A percentile compares a stretch with the other conserved stretches of the same genome.
Evolutionary conservation across 2,329 filamentous ascomycete genomes (phyloP).

Genomic region (Penicillium occitanis): DNA sequence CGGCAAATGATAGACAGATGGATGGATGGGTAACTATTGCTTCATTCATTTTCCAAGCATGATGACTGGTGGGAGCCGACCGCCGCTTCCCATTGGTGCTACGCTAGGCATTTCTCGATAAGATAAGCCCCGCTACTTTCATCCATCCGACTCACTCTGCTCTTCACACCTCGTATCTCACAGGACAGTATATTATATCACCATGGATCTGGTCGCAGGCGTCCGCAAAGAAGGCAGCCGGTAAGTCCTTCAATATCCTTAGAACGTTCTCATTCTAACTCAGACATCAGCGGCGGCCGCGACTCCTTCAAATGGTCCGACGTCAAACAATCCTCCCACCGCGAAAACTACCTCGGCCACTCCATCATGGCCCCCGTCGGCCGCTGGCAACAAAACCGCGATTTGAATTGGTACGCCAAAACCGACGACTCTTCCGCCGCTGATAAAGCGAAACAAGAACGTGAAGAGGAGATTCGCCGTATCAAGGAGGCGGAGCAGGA

Average conservation of each 20-base stretch:
- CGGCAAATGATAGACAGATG: too few species aligned
- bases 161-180: not conserved
- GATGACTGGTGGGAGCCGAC: not conserved
- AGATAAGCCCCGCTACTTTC: slow-evolving; percentile 12
- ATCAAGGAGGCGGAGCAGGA: slow-evolving; percentile 93
- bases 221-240: slow-evolving; percentile 87
- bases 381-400: slow-evolving; percentile 80
- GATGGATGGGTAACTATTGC: not conserved
- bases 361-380: slow-evolving; percentile 89
- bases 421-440: slow-evolving; percentile 51
- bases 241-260: slow-evolving; percentile 35
- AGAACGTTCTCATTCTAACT: slow-evolving; percentile 16
- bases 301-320: slow-evolving; percentile 97
- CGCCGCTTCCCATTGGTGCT: not conserved
- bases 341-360: slow-evolving; percentile 89
- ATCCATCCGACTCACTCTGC: too few species aligned
- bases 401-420: slow-evolving; percentile 66
- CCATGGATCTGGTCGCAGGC: slow-evolving; percentile 89
- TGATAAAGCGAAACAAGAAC: slow-evolving; percentile 54
- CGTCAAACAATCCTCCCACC: slow-evolving; percentile 79
- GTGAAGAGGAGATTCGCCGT: slow-evolving; percentile 73
- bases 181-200: slow-evolving; percentile 19
- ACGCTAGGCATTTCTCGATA: slow-evolving; percentile 8
- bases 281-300: slow-evolving; percentile 65
- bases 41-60: not conserved